Conservation (phyloP, 2,329 filamentous ascomycete species). For the Trichoderma brevicompactum region DNA sequence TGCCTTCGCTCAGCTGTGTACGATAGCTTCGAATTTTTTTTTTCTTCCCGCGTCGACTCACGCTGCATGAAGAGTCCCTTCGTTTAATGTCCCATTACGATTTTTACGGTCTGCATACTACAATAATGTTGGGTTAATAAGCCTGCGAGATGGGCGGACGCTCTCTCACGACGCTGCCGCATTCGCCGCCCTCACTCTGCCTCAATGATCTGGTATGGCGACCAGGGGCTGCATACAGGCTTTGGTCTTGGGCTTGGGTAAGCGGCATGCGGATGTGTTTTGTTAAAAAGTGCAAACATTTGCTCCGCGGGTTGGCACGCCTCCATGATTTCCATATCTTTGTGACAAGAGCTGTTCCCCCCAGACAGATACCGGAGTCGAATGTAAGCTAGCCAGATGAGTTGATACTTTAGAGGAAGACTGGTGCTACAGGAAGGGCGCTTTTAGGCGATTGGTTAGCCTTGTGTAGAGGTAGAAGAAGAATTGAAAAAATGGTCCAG, state of each 20-base stretch:
- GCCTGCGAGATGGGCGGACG: slow-evolving; percentile 16
- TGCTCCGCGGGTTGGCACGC: not conserved
- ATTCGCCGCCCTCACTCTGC: not conserved
- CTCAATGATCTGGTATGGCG: slow-evolving; percentile 6
- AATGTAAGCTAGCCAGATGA: slow-evolving; percentile 22
- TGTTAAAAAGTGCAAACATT: slow-evolving; percentile 2
- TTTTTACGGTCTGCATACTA: slow-evolving; percentile 34
- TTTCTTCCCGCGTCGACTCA: slow-evolving; percentile 24
- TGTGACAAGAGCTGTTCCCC: not conserved
- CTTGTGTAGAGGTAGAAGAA: slow-evolving; percentile 31
- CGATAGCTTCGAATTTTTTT: slow-evolving; percentile 32
- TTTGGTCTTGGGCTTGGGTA: slow-evolving; percentile 9
- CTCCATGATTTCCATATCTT: slow-evolving; percentile 7
- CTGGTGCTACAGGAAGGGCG: slow-evolving; percentile 17
- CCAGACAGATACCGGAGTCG: not conserved
- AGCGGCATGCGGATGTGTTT: not conserved
- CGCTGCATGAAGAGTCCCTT: slow-evolving; percentile 30
- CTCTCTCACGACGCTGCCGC: not conserved
- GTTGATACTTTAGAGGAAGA: slow-evolving; percentile 21
- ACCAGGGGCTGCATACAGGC: not conserved
- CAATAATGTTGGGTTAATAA: slow-evolving; percentile 30
- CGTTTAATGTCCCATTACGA: slow-evolving; percentile 34
- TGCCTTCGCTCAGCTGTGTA: slow-evolving; percentile 32
- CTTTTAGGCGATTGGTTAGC: slow-evolving; percentile 32
- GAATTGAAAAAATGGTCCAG: slow-evolving; percentile 31